Base-by-base conservation (phyloP, 179 eudicot genomes). In the Amaranthus tricolor region DNA sequence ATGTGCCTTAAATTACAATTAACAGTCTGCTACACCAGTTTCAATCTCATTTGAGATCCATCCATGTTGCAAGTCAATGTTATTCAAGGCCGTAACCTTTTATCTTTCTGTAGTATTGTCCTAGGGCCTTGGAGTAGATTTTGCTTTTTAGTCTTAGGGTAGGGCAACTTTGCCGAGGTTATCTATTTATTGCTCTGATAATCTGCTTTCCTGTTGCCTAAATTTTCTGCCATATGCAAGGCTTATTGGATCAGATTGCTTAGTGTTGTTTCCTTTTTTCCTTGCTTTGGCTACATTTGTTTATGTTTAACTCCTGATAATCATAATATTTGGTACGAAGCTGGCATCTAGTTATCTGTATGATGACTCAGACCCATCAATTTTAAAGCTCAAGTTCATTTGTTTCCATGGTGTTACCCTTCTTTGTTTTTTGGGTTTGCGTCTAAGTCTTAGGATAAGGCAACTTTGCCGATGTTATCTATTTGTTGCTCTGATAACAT, bases 121-220 rank as follows among this genome's bases (percentile, higher is more conserved):
- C 3, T 52, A 24, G 48, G 11, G 20, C 64, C 47, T 9, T 14
- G 0, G 50, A n/a, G 60, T 55, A 5, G 6, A 14, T 7, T 40
- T 44, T 52, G 20, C 6, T 13, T 16, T 5, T 52, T 31, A 14
- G 16, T 8, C 5, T 31, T 31, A 10, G 9, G 5, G 31, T 3
- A 12, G 8, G 49, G 74, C 75, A 62, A 55, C 79, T 77, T 70
- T 45, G 75, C 79, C 65, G 19, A 77, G 79, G 70, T 77, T 58
- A 54, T 77, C 58, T 53, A 40, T 31, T 14, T 5, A 12, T 77
- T 54, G 3, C 11, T 19, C 50, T 63, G 71, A 71, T 70, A 53
- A 57, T 44, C 79, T 58, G 71, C 79, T 77, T 77, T 77, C 75
- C 79, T 62, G 79, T 70, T 77, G 75, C 70, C 79, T 19, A 61